Base-by-base conservation (phyloP, 306 rosid species). In the Mimosa pudica region DNA sequence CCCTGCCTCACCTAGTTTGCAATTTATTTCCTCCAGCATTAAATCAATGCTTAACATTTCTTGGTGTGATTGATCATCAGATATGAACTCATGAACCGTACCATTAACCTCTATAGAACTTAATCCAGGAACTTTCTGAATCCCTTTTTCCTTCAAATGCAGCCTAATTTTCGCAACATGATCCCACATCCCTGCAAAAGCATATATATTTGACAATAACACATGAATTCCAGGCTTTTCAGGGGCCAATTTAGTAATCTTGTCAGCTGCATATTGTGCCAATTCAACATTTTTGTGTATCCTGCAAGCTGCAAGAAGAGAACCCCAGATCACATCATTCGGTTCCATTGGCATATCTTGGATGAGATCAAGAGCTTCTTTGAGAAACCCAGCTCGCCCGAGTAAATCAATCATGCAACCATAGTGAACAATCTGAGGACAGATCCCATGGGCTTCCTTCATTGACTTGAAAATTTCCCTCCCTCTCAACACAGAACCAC, bases 371-470 rank as follows among this genome's bases (percentile, higher is more conserved):
- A 85, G 67, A 79, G 94, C 97, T 85, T 93, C 95, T 83, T 74
- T 85, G 73, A 93, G 68, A 75, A 84, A 68, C 36, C 94, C 93
- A 13, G 90, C 93, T 64, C 93, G 88, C 49, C 97, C 89, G 2
- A 93, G 86, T 76, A 93, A 86, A 85, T 93, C 98, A 72, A 91
- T 88, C 94, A 93, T 86, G 79, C 97, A 93, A 58, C 98, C 97
- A 54, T 89, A 91, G 72, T 91, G 98, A 52, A 89, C 83, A 68
- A 88, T 86, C 32, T 81, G 89, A 33, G 98, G 93, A 63, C 84
- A 71, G 63, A 86, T 78, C 74, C 89, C 82, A 35, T 87, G 85
- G 12, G 51, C 57, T 46, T 75, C 71, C 75, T 86, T 74, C 98
- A 93, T 93, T 44, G 87, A 86, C 79, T 78, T 67, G 45, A 91